phyloP scores from a whole-genome alignment of 2,329 filamentous ascomycete genomes.

The Nakataea oryzae region DNA sequence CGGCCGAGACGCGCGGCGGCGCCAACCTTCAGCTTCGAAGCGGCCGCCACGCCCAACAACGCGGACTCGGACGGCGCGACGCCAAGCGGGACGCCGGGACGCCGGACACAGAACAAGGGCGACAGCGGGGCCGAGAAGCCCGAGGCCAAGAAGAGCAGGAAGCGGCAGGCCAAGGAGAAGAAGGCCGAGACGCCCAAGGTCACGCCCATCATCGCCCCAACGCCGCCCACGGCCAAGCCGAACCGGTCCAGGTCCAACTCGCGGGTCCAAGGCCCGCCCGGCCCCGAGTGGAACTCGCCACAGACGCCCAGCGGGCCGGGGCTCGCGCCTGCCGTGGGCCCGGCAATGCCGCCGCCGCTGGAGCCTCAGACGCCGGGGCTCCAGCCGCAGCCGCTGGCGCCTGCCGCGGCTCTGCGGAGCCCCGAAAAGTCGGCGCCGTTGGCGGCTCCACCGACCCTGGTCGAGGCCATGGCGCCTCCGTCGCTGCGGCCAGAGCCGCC shows the following conservation, averaged over 20 bases:
- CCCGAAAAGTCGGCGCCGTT: slow-evolving; percentile 14
- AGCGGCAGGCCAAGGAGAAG: slow-evolving; percentile 26
- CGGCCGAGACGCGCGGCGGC: slow-evolving; percentile 56
- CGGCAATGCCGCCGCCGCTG: slow-evolving; percentile 26
- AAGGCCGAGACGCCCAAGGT: slow-evolving; percentile 27
- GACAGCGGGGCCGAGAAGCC: slow-evolving; percentile 33
- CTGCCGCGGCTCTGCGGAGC: slow-evolving; percentile 14
- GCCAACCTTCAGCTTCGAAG: slow-evolving; percentile 60
- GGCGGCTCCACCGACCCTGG: slow-evolving; percentile 24
- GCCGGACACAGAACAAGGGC: slow-evolving; percentile 34
- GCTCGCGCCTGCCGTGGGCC: slow-evolving; percentile 23
- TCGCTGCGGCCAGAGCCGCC: slow-evolving; percentile 45
- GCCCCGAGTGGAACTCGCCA: slow-evolving; percentile 1
- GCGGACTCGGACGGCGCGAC: slow-evolving; percentile 52
- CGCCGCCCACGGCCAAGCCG: slow-evolving; percentile 29
- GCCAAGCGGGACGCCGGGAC: slow-evolving; percentile 45
- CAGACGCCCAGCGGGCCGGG: slow-evolving; percentile 17
- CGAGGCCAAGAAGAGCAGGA: slow-evolving; percentile 27
- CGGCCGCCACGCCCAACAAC: slow-evolving; percentile 16
- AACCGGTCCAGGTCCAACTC: slow-evolving; percentile 46
- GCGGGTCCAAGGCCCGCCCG: slow-evolving; percentile 21
- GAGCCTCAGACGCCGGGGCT: slow-evolving; percentile 31
- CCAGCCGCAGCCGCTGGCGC: slow-evolving; percentile 28
- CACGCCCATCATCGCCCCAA: slow-evolving; percentile 34
- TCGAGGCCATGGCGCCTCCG: slow-evolving; percentile 46